These are phyloP conservation scores for Cucurbita argyrosperma DNA, from an alignment of 306 rosid species.

Conservation along the genomic window DNA sequence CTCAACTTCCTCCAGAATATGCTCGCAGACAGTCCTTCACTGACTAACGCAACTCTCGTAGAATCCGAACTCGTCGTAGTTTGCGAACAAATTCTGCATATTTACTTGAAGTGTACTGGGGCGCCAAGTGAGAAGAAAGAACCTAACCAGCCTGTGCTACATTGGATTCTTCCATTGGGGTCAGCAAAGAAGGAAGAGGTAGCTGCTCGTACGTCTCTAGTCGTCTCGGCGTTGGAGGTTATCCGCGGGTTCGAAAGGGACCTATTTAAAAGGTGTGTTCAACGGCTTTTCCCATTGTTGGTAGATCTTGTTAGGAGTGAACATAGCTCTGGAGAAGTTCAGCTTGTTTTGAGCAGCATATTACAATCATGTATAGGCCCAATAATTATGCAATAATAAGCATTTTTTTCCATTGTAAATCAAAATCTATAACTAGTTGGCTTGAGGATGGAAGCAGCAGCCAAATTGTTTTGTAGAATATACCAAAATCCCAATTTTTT, in stretches of 20 bases:
- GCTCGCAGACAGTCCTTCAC: slow-evolving; percentile 14
- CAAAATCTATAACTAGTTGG: neutral
- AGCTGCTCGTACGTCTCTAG: slow-evolving; percentile 63
- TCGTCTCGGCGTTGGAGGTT: slow-evolving; percentile 59
- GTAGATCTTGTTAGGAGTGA: slow-evolving; percentile 81
- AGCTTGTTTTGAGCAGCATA: slow-evolving; percentile 54
- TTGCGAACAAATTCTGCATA: slow-evolving; percentile 54
- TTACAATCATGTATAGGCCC: slow-evolving; percentile 80
- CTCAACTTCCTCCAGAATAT: slow-evolving; percentile 55
- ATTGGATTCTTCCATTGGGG: slow-evolving; percentile 61
- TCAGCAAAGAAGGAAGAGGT: slow-evolving; percentile 79
- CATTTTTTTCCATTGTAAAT: neutral
- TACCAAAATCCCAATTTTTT: neutral
- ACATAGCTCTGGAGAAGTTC: slow-evolving; percentile 87
- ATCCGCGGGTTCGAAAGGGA: slow-evolving; percentile 41
- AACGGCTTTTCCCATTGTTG: slow-evolving; percentile 65
- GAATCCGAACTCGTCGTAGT: slow-evolving; percentile 53
- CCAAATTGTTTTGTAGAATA: slow-evolving; percentile 1
- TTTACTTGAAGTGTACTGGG: slow-evolving; percentile 61
- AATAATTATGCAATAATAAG: slow-evolving; percentile 36
- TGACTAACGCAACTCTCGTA: slow-evolving; percentile 32
- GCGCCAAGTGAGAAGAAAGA: slow-evolving; percentile 17
- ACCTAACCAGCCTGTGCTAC: slow-evolving; percentile 21
- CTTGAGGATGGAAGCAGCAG: neutral
- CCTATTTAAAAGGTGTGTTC: slow-evolving; percentile 48